These are phyloP conservation scores for Apiospora sp. DNA, from an alignment of 2,329 filamentous ascomycete species.

Conservation along the genomic window DNA sequence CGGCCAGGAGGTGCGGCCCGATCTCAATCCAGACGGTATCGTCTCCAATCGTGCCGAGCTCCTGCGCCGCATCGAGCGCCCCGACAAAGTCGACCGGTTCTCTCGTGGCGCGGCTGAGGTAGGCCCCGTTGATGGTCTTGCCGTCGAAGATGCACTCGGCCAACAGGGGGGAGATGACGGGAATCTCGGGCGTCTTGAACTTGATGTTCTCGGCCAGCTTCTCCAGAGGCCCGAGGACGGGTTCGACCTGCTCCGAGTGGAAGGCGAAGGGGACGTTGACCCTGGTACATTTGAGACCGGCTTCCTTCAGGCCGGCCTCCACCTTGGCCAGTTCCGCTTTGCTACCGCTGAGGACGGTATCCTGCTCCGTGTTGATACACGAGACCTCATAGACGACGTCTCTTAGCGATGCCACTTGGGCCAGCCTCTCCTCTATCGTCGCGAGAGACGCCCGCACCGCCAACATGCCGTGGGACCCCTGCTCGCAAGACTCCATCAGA, in stretches of 20 bases:
- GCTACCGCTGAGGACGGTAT: slow-evolving; percentile 66
- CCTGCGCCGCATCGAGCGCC: slow-evolving; percentile 59
- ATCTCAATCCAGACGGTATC: slow-evolving; percentile 71
- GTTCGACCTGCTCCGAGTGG: slow-evolving; percentile 61
- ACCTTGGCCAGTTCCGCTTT: slow-evolving; percentile 55
- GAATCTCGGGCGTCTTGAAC: slow-evolving; percentile 58
- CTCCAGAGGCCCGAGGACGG: slow-evolving; percentile 66
- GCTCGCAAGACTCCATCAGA: slow-evolving; percentile 60
- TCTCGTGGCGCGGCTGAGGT: slow-evolving; percentile 67
- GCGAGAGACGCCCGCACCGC: slow-evolving; percentile 55
- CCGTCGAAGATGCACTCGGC: slow-evolving; percentile 33
- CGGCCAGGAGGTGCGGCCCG: slow-evolving; percentile 71
- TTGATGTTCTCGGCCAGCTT: slow-evolving; percentile 47
- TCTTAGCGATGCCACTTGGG: no score
- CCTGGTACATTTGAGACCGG: slow-evolving; percentile 52
- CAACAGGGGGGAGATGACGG: slow-evolving; percentile 43
- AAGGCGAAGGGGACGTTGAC: slow-evolving; percentile 62
- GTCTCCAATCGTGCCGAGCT: slow-evolving; percentile 57
- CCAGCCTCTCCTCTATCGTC: no score
- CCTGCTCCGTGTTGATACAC: slow-evolving; percentile 70
- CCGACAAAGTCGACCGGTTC: slow-evolving; percentile 71
- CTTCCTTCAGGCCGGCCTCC: slow-evolving; percentile 45
- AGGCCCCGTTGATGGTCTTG: slow-evolving; percentile 61
- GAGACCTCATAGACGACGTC: slow-evolving; percentile 55
- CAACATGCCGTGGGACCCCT: slow-evolving; percentile 67